Evolutionary conservation across 495 filamentous ascomycete species (phyloP), one percentile per base, ranked within the genome.

Genomic region (Penicillium bovifimosum): DNA sequence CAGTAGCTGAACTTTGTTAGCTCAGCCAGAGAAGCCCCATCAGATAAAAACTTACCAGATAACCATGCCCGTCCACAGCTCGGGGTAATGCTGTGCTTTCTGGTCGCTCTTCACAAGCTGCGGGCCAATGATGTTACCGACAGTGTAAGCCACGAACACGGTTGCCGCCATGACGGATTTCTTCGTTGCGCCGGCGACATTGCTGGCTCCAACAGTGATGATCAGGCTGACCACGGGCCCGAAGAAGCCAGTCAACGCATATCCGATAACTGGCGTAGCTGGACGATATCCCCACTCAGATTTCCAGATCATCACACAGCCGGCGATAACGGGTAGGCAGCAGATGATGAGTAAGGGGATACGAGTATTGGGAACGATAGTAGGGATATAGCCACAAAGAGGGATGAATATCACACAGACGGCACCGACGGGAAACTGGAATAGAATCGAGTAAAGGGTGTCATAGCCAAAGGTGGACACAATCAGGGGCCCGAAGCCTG

Each of bases 161-260:
- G 81, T 81, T 0, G 83, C 81, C 0, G 85, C 82, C 74, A 84
- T 88, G 54, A 83, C 76, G 49, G 80, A 83, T 71, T 89, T 89
- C 67, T 92, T 92, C 6, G 86, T 90, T 14, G 84, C 80, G 0
- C 87, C 87, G 1, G 86, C 87, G 0, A 90, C 80, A 56, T 90
- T 89, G 14, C 79, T 78, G 63, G 86, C 86, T 0, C 84, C 85
- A 1, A 87, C 56, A 0, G 78, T 82, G 48, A 90, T 85, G 39
- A 82, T 81, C 27, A 88, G 66, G 26, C 76, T 81, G 0, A 85
- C 83, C 0, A 84, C 81, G 0, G 77, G 81, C 0, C 84, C 87
- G 42, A 87, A 87, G 60, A 85, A 85, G 0, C 86, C 85, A 28
- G 84, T 84, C 16, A 89, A 70, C 0, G 83, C 78, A 64, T 88